These are phyloP conservation scores for Lanmaoa rubissima DNA, from an alignment of 768 basidiomycete genomes.

Conservation along the genomic window DNA sequence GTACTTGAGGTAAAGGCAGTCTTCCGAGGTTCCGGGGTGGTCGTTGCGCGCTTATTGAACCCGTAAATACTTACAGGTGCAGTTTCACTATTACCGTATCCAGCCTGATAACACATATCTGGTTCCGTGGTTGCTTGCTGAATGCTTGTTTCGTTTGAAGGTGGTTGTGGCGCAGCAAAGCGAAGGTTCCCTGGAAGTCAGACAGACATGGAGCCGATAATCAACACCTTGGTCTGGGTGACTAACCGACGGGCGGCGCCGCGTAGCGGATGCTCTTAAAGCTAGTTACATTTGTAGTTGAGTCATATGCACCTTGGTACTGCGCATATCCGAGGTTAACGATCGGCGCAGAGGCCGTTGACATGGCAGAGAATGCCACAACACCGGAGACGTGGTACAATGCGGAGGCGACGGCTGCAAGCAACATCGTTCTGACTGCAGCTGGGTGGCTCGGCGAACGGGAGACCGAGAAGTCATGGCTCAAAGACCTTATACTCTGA, in stretches of 20 bases:
- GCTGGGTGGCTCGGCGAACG: background rate
- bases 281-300: background rate
- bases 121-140: constrained; percentile 16
- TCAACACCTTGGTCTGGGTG: background rate
- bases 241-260: background rate
- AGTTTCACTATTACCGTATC: constrained; percentile 10
- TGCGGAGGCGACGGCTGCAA: background rate
- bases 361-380: background rate
- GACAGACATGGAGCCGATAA: background rate
- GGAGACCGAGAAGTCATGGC: background rate
- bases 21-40: constrained; percentile 18
- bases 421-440: background rate
- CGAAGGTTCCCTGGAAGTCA: constrained; percentile 11
- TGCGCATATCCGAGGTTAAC: background rate
- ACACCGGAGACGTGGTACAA: background rate
- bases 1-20: constrained; percentile 34
- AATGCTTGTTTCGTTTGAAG: constrained; percentile 7
- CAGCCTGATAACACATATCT: constrained; percentile 20
- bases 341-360: background rate
- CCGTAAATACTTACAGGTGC: constrained; percentile 5
- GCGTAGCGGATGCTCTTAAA: background rate
- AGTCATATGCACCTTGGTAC: background rate
- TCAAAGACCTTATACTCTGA: background rate
- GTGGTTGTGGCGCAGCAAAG: constrained; percentile 2
- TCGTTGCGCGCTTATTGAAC: background rate